These are phyloP conservation scores for Fusarium armeniacum DNA, from an alignment of 2,329 filamentous ascomycete species.

Conservation along the genomic window DNA sequence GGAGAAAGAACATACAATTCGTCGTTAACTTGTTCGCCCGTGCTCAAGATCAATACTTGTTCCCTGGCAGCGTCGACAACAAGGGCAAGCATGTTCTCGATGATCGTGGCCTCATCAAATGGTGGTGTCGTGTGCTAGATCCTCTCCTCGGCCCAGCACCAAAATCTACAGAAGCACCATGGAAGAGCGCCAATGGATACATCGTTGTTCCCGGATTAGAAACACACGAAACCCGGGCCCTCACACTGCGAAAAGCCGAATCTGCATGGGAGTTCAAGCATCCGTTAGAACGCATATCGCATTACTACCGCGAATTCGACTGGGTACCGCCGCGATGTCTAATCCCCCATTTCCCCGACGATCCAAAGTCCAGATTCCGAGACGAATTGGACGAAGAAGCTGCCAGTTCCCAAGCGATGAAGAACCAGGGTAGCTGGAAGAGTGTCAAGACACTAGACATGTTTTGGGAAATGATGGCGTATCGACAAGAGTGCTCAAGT, in stretches of 20 bases:
- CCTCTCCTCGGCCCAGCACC: conserved; percentile 73
- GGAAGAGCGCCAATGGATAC: conserved; percentile 76
- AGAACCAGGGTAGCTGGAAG: conserved; percentile 79
- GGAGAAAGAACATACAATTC: conserved; percentile 74
- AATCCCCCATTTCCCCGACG: conserved; percentile 92
- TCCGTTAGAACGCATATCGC: conserved; percentile 75
- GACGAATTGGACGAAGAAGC: conserved; percentile 90
- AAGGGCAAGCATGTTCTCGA: conserved; percentile 89
- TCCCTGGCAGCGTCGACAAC: conserved; percentile 91
- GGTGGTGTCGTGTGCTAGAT: conserved; percentile 94
- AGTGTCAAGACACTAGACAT: conserved; percentile 86
- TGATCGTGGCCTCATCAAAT: conserved; percentile 89
- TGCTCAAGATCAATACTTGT: conserved; percentile 93
- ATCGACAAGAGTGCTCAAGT: conserved; percentile 93
- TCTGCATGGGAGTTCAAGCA: conserved; percentile 78
- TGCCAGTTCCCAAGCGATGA: conserved; percentile 67
- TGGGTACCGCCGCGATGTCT: conserved; percentile 83
- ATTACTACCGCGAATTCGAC: conserved; percentile 70
- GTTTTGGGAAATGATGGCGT: conserved; percentile 99
- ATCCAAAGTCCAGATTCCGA: conserved; percentile 92
- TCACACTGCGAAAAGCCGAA: conserved; percentile 71
- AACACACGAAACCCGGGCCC: conserved; percentile 80
- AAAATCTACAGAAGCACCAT: conserved; percentile 50
- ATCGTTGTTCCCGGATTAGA: conserved; percentile 91
- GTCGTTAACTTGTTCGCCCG: conserved; percentile 93